These are phyloP conservation scores for Penicillium sp. DNA, from an alignment of 2,329 filamentous ascomycete genomes.

Conservation along the genomic window DNA sequence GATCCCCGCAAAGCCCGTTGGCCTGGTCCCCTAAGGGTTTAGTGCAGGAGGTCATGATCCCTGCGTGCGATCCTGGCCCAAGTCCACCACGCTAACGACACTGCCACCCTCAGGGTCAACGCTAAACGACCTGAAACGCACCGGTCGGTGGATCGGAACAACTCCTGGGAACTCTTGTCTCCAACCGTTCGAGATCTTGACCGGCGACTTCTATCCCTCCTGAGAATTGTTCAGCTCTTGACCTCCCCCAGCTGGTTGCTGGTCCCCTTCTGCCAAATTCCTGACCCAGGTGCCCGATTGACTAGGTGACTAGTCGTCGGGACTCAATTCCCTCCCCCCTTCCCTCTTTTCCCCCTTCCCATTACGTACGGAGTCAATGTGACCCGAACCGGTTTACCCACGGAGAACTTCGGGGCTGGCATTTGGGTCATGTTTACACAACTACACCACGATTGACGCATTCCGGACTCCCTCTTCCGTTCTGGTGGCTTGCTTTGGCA, in stretches of 20 bases:
- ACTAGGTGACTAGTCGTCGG: background rate
- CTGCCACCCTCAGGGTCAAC: slow-evolving; percentile 33
- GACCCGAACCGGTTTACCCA: background rate
- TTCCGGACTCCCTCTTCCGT: background rate
- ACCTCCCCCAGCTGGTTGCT: background rate
- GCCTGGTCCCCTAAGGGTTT: slow-evolving; percentile 5
- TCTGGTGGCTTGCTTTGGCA: background rate
- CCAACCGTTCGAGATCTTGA: slow-evolving; percentile 16
- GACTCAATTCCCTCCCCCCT: background rate
- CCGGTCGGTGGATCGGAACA: slow-evolving; percentile 9
- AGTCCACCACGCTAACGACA: slow-evolving; percentile 25
- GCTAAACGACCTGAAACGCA: slow-evolving; percentile 34
- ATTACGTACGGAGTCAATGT: slow-evolving; percentile 1
- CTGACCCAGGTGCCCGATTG: background rate
- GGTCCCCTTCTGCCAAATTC: background rate
- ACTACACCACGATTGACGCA: background rate
- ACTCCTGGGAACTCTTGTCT: background rate
- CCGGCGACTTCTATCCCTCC: slow-evolving; percentile 1
- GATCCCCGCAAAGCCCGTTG: slow-evolving; percentile 30
- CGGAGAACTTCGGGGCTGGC: slow-evolving; percentile 9
- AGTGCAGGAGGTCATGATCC: slow-evolving; percentile 18
- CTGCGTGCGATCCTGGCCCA: slow-evolving; percentile 32
- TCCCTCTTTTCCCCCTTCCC: background rate
- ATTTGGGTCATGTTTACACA: background rate
- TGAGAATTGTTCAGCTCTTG: background rate